Evolutionary conservation across 306 rosid genomes (phyloP).

Genomic region (Cucurbita ficifolia): DNA sequence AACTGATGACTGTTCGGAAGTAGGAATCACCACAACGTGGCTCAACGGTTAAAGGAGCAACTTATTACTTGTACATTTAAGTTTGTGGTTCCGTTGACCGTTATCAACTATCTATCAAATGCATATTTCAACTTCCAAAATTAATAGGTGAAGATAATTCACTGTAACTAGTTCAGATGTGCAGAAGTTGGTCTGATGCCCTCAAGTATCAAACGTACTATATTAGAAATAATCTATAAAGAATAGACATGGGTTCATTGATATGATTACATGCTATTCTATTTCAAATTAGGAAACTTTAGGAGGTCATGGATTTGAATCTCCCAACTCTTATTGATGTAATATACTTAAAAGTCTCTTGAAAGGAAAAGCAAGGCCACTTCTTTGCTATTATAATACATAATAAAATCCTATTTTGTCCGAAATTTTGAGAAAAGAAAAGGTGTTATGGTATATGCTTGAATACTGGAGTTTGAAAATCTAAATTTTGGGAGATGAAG

Average conservation of each 20-base stretch:
- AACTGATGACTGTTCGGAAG: background rate
- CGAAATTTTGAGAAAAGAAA: too few species aligned
- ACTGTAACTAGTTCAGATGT: background rate
- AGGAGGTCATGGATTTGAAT: too few species aligned
- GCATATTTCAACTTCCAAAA: background rate
- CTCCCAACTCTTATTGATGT: too few species aligned
- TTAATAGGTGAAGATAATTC: background rate
- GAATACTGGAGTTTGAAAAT: too few species aligned
- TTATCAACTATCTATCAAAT: background rate
- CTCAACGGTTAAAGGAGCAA: background rate
- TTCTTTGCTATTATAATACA: too few species aligned
- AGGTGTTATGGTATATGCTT: too few species aligned
- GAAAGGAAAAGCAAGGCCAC: too few species aligned
- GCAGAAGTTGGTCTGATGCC: background rate
- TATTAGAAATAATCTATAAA: background rate
- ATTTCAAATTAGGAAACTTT: background rate
- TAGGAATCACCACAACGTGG: background rate
- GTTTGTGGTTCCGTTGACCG: background rate
- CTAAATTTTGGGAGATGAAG: too few species aligned
- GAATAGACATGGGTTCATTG: background rate
- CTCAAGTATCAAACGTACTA: background rate
- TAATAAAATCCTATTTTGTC: too few species aligned
- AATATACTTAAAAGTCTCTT: too few species aligned
- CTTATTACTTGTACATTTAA: background rate
- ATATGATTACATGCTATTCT: background rate